Base-by-base conservation (phyloP, 768 basidiomycete genomes). In the Cyclocybe aegerita region DNA sequence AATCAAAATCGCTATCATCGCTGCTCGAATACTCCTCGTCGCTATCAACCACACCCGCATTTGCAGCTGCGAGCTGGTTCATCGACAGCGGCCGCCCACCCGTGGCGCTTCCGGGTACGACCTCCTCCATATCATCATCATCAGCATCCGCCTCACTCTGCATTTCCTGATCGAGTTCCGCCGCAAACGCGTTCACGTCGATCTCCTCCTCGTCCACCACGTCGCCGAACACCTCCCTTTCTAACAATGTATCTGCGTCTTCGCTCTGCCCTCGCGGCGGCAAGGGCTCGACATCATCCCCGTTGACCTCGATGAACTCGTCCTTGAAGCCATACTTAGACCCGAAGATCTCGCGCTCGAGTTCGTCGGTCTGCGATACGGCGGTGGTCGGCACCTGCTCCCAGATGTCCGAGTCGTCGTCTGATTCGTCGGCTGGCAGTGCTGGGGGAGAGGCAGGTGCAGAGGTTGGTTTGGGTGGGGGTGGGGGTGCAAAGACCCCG, bases 371-470 rank as follows among this genome's bases (percentile, higher is more conserved):
- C 12, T 59, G 23, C 9, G 48, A 46, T 14, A 48, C 31, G 29
- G 48, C 46, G 31, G 48, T 48, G 4, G 52, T 46, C 1, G 57
- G 62, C 0, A 81, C 74, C 39, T 70, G 66, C 49, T 83, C 80
- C 82, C 81, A 85, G 12, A 78, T 74, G 36, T 82, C 82, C 8
- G 58, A 58, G 14, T 62, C 58, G 9, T 59, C 59, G 7, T 52
- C 52, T 4, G 53, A 47, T 17, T 31, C 50, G 41, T 58, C 57
- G 9, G 39, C 42, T 38, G 51, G 46, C 34, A 35, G 51, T 4
- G 47, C 23, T 10, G 47, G 34, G 9, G 45, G 49, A 9, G 48
- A 47, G 7, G 23, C 8, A 7, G 40, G 44, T 15, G 39, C 36
- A 10, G 49, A 35, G 34, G 50, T 42, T 8, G 46, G 39, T 38